phyloP scores from a whole-genome alignment of 345 rosid species.

The Kernera saxatilis region DNA sequence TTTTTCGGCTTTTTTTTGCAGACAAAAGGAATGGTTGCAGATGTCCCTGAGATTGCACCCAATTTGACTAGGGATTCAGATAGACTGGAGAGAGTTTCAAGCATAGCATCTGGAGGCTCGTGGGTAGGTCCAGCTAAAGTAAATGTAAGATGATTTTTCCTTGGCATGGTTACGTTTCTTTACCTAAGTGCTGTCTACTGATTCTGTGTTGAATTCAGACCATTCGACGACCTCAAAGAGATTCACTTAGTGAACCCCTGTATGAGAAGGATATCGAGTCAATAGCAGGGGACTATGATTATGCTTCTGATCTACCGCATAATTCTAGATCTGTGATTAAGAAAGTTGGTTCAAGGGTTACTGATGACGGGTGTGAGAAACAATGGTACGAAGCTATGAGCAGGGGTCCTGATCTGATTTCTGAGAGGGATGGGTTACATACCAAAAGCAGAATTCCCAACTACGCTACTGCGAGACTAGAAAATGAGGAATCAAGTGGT shows the following conservation, averaged over 20 bases:
- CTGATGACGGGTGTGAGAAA: conserved; percentile 58
- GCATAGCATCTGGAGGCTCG: conserved; percentile 47
- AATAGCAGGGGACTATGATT: conserved; percentile 51
- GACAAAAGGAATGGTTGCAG: conserved; percentile 30
- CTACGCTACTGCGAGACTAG: conserved; percentile 42
- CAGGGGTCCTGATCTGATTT: conserved; percentile 43
- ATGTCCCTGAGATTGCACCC: conserved; percentile 21
- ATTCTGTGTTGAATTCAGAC: conserved; percentile 25
- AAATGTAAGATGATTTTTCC: conserved; percentile 41
- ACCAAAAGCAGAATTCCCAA: conserved; percentile 49
- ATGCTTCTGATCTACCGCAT: conserved; percentile 55
- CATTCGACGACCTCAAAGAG: conserved; percentile 54
- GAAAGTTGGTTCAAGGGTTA: conserved; percentile 46
- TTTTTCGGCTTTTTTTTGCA: not conserved
- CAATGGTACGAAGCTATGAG: conserved; percentile 53
- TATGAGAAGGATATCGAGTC: conserved; percentile 49
- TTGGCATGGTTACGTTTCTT: not conserved
- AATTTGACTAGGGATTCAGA: conserved; percentile 26
- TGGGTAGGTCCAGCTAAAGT: conserved; percentile 62
- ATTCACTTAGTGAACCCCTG: conserved; percentile 43
- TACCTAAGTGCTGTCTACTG: conserved; percentile 10
- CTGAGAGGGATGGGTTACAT: conserved; percentile 54
- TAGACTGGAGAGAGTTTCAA: conserved; percentile 43
- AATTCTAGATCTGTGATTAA: conserved; percentile 47
- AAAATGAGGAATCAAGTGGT: conserved; percentile 39